These are phyloP conservation scores for Colletotrichum horii DNA, from an alignment of 2,329 filamentous ascomycete species.

Conservation along the genomic window DNA sequence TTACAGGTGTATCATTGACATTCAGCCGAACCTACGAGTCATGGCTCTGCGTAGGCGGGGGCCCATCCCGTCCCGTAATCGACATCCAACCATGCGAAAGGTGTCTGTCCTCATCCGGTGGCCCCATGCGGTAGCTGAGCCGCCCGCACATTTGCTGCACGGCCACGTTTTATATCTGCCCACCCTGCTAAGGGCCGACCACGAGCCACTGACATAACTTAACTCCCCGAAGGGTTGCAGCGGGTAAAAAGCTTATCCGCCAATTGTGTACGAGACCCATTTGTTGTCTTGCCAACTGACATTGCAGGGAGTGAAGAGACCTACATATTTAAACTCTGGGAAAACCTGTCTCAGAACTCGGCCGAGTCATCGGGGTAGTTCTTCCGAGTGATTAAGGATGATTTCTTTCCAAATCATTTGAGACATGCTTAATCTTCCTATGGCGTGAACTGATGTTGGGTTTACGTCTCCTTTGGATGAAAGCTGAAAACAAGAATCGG, in stretches of 20 bases:
- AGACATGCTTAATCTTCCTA: neutral
- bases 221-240: neutral
- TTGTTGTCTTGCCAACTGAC: neutral
- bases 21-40: neutral
- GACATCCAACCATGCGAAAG: neutral
- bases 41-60: neutral
- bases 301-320: neutral
- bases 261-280: neutral
- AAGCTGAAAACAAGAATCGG: neutral
- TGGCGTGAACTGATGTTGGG: neutral
- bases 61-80: neutral
- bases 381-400: neutral
- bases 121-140: neutral
- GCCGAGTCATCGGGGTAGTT: neutral
- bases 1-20: neutral
- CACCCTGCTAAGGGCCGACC: neutral
- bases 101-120: neutral
- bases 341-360: neutral
- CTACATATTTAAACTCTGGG: neutral
- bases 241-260: neutral
- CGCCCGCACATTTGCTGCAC: neutral
- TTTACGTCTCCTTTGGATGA: neutral
- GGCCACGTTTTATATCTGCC: neutral
- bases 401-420: neutral
- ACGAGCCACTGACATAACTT: neutral